Percentiles rank a stretch among this genome's conserved stretches.
Evolutionary conservation across 1,284 basidiomycete genomes (phyloP).

Genomic region (Moesziomyces globuligerus): DNA sequence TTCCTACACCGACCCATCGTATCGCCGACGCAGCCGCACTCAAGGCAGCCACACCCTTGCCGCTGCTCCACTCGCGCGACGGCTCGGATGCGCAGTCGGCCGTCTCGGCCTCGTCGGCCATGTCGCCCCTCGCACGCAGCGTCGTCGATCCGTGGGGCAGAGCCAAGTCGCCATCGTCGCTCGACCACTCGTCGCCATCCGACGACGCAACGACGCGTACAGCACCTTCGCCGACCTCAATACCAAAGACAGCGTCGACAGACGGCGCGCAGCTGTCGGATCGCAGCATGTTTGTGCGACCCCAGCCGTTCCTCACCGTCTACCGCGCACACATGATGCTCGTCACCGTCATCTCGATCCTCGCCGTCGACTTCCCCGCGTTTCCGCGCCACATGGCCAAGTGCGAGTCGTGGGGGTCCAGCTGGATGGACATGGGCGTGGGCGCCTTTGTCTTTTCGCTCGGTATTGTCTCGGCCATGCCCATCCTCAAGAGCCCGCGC

Average conservation of each 20-base stretch:
- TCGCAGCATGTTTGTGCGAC: constrained; percentile 12
- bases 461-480: constrained; percentile 85
- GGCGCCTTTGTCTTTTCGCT: constrained; percentile 96
- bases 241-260: not conserved
- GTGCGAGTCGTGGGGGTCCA: constrained; percentile 93
- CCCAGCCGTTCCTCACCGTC: constrained; percentile 76
- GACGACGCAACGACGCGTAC: not conserved
- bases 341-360: constrained; percentile 87
- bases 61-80: constrained; percentile 21
- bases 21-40: constrained; percentile 6
- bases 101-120: constrained; percentile 28
- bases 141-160: constrained; percentile 30
- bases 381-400: constrained; percentile 90
- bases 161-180: constrained; percentile 2
- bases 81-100: constrained; percentile 29
- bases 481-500: constrained; percentile 69
- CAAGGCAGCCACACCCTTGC: not conserved
- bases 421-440: constrained; percentile 95
- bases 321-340: constrained; percentile 96
- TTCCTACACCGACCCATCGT: constrained; percentile 8
- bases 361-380: constrained; percentile 91
- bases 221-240: not conserved
- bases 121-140: constrained; percentile 40
- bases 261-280: not conserved
- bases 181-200: constrained; percentile 1